Evolutionary conservation across 2,329 filamentous ascomycete species (phyloP).

Genomic region (Paraphaeosphaeria sporulosa): DNA sequence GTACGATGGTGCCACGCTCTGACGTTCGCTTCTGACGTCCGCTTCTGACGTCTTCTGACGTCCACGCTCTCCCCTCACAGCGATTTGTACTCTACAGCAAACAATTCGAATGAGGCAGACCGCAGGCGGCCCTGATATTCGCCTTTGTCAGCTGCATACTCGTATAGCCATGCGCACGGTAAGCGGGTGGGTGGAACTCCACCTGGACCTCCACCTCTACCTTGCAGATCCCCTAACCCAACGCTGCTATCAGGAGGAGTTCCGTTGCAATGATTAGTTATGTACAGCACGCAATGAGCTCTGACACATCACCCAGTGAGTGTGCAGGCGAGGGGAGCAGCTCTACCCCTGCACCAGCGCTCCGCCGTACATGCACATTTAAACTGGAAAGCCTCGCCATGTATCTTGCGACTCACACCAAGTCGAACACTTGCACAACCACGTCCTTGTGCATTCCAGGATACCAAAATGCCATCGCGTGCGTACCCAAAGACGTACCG

Average conservation of each 20-base stretch:
- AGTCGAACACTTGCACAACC: no score
- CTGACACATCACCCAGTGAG: no score
- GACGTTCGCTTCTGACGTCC: background rate
- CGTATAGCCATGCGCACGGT: background rate
- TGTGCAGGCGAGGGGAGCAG: no score
- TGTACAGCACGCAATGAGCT: background rate
- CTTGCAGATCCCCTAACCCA: background rate
- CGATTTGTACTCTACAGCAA: background rate
- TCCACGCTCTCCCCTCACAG: background rate
- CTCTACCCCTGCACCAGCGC: no score
- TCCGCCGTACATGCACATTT: no score
- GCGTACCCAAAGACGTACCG: constrained; percentile 11
- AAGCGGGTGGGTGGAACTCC: background rate
- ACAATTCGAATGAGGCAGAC: background rate
- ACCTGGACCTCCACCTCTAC: background rate
- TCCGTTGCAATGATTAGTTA: background rate
- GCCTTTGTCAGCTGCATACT: background rate
- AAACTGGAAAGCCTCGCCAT: no score
- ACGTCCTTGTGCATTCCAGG: no score
- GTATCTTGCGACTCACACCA: no score
- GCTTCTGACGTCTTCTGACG: background rate
- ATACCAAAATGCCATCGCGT: background rate
- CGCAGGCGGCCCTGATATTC: background rate
- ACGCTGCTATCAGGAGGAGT: background rate
- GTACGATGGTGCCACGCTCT: background rate